Evolutionary conservation across 2,329 filamentous ascomycete genomes (phyloP), one percentile per base, ranked within the genome.

Genomic region (Gaeumannomyces tritici): DNA sequence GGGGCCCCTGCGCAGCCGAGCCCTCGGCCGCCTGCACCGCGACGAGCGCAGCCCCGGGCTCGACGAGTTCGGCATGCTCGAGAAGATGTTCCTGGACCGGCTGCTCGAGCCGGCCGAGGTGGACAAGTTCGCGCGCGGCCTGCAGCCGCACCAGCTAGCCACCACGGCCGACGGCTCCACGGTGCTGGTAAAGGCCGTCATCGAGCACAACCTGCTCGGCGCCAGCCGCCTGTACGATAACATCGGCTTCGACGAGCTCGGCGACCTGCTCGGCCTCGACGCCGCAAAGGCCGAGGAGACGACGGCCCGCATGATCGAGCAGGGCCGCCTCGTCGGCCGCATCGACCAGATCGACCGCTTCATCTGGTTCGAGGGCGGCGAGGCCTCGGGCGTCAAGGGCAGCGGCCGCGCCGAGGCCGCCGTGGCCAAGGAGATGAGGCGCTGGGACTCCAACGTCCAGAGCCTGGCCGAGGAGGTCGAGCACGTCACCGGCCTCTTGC

Each of bases 51-150:
- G 90, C 0, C 79, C 81, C 4, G 84, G 87, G 60, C 83, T 95
- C 2, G 84, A 88, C 35, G 91, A 98, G 75, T 93, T 89, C 71
- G 81, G 86, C 59, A 97, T 99, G 62, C 79, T 99, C 18, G 95
- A 98, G 79, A 98, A 98, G 80, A 98, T 99, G 85, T 96, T 96
- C 74, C 82, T 98, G 59, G 91, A 98, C 74, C 86, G 93, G 7
- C 80, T 99, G 4, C 81, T 99, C 59, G 84, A 85, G 0, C 85
- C 89, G 0, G 83, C 81, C n/a, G 95, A 99, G 76, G 91, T 97
- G 55, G 85, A 87, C 51, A 87, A 90, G 62, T 99, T 99, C 71
- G 89, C 93, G 0, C 80, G 89, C 68, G 88, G 87, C 61, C 80
- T 99, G 59, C 83, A 86, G 62, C 89, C 90, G 27, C 95, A 99